Conservation (phyloP, 352 stramenopile genomes). For the Globisporangium rhizosaccharum region DNA sequence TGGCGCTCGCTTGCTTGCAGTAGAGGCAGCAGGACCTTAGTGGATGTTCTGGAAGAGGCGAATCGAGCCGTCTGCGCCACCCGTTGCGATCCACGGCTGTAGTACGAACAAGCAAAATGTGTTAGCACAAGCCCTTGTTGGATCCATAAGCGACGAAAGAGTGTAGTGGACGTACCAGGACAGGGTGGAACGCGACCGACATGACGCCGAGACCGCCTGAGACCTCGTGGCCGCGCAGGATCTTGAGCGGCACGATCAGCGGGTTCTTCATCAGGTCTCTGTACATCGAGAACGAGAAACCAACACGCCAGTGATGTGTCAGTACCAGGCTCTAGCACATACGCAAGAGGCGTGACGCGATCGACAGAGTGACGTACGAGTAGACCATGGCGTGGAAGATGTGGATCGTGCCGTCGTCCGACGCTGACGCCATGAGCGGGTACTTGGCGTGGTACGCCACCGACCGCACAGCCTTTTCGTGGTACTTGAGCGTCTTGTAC, state of each 20-base stretch:
- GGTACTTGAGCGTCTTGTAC: constrained; percentile 99
- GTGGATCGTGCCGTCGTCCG: constrained; percentile 98
- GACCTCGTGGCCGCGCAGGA: constrained; percentile 93
- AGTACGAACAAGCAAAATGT: neutral
- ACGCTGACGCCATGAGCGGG: constrained; percentile 97
- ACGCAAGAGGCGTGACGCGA: neutral
- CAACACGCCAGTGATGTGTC: neutral
- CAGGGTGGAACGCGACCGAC: constrained; percentile 95
- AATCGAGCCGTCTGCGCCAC: constrained; percentile 92
- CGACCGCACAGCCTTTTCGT: constrained; percentile 94
- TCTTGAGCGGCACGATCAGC: constrained; percentile 99
- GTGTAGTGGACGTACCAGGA: constrained; percentile 71
- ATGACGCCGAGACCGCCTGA: constrained; percentile 94
- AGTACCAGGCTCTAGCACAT: neutral
- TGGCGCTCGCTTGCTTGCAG: neutral
- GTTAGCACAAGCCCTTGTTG: neutral
- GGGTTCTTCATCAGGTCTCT: constrained; percentile 98
- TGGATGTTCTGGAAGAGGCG: constrained; percentile 97
- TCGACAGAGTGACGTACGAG: constrained; percentile 65
- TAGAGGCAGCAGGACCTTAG: constrained; percentile 19
- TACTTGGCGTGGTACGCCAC: constrained; percentile 95
- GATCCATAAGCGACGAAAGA: neutral
- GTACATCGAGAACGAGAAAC: constrained; percentile 2
- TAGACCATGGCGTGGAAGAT: constrained; percentile 99
- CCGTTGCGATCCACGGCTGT: constrained; percentile 91